A percentile compares a stretch with the other conserved stretches of the same genome.
Conservation (phyloP, 176 grass and related monocot species). For the Panicum miliaceum region DNA sequence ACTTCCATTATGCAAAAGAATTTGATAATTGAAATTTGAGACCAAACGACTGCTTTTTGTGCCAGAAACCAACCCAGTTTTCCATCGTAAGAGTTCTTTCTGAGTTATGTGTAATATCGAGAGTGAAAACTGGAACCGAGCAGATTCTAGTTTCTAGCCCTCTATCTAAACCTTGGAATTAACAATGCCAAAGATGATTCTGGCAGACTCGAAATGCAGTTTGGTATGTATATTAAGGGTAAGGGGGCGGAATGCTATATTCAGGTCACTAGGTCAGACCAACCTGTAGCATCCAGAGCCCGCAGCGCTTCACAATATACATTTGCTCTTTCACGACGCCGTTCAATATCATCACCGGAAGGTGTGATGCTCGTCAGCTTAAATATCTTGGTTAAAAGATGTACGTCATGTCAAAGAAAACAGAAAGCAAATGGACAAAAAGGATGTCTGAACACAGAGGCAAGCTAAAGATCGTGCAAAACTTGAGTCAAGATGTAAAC, state of each 20-base stretch:
- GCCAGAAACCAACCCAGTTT: not conserved
- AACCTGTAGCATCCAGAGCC: slow-evolving; percentile 96
- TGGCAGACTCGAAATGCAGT: not conserved
- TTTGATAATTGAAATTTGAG: not conserved
- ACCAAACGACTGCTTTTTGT: not conserved
- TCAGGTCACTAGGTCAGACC: slow-evolving; percentile 29
- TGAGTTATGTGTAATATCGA: not conserved
- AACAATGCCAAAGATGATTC: not conserved
- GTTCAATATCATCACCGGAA: slow-evolving; percentile 58
- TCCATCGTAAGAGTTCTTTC: not conserved
- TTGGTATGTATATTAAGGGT: slow-evolving; percentile 29
- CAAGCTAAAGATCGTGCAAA: slow-evolving; percentile 32
- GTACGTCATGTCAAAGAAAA: slow-evolving; percentile 84
- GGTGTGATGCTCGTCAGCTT: slow-evolving; percentile 63
- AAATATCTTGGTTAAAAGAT: slow-evolving; percentile 96
- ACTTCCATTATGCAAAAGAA: not conserved
- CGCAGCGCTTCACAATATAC: slow-evolving; percentile 90
- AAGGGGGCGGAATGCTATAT: slow-evolving; percentile 9
- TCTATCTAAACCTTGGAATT: not conserved
- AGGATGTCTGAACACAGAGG: slow-evolving; percentile 14
- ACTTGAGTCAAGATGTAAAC: slow-evolving; percentile 28
- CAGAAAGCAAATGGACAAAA: slow-evolving; percentile 32
- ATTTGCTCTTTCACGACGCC: slow-evolving; percentile 73
- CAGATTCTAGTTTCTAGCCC: not conserved
- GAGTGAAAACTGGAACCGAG: not conserved